Evolutionary conservation across 2,329 filamentous ascomycete species (phyloP).

Genomic region (Blumeria hordei): DNA sequence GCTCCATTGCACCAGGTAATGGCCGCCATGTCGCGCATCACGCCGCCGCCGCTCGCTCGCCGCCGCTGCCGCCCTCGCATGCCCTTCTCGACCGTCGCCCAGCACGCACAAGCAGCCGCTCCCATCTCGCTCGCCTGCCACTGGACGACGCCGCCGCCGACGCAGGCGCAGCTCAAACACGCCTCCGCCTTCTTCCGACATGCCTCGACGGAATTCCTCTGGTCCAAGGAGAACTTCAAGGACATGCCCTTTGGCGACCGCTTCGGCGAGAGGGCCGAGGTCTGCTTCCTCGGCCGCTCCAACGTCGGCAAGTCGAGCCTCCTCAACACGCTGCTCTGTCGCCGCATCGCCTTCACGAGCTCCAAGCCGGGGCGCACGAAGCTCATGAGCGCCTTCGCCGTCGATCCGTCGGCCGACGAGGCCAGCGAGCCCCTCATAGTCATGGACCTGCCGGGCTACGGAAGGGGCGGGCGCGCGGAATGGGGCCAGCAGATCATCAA

Average conservation of each 20-base stretch:
- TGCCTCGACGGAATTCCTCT: constrained; percentile 29
- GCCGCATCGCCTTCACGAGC: constrained; percentile 27
- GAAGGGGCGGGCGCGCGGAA: constrained; percentile 30
- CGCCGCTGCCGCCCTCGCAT: no score
- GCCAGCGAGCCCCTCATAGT: constrained; percentile 23
- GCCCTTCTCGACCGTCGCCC: no score
- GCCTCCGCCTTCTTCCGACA: constrained; percentile 22
- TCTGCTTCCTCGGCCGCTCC: constrained; percentile 37
- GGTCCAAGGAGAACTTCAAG: constrained; percentile 34
- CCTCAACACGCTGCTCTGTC: constrained; percentile 35
- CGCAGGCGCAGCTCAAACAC: constrained; percentile 18
- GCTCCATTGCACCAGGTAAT: no score
- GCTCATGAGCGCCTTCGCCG: constrained; percentile 41
- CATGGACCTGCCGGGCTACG: constrained; percentile 51
- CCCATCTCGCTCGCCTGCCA: constrained; percentile 17
- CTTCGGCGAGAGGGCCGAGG: constrained; percentile 17
- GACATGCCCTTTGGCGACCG: constrained; percentile 27
- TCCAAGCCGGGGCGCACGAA: constrained; percentile 35
- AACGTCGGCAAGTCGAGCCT: constrained; percentile 48
- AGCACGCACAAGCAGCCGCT: no score
- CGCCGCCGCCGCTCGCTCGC: no score
- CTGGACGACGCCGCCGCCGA: constrained; percentile 25
- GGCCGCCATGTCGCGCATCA: no score
- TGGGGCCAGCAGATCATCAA: constrained; percentile 48
- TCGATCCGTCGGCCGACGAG: constrained; percentile 20